Base-by-base conservation (phyloP, 129 eudicot genomes). In the Ambrosia artemisiifolia region DNA sequence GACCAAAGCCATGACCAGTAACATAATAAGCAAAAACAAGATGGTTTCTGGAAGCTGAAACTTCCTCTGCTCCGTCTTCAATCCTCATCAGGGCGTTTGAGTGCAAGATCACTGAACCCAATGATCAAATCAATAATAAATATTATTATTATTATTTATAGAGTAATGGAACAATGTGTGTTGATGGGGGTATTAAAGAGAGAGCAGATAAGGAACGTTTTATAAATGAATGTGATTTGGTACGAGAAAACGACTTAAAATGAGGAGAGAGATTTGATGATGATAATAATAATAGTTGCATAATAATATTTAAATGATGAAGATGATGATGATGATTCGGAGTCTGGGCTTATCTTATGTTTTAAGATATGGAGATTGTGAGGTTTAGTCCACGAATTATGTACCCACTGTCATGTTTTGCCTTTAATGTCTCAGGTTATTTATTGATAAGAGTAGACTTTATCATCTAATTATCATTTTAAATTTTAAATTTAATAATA, bases 1-100 rank as follows among this genome's bases (percentile, higher is more conserved):
- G 97, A 34, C 95, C 97, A 16, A 91, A 91, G 5, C 97, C 97
- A 77, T 91, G 97, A 44, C 97, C 97, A 17, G 95, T 88, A 62
- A 91, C 97, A 71, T 91, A 91, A 56, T 91, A 91, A 18, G 97
- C 95, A 62, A 91, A 87, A 0, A 88, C 87, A 9, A 91, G 86
- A 53, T 78, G 89, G 24, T 81, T 72, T 3, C 64, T 64, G 16
- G 86, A 80, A 46, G 70, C 81, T 11, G 88, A 73, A 2, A 70
- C 70, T 72, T 51, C 32, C 35, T 71, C 75, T 0, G 59, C 71
- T 14, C 76, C 83, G 14, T 82, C 83, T 62, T 80, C 84, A 10
- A 80, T 75, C 77, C 84, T 80, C 84, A 75, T 80, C 35, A 2
- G 7, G 40, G 67, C 49, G 14, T 10, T 42, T 19, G 20, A 66